phyloP scores from a whole-genome alignment of 495 filamentous ascomycete species.

The Opeltia flavorubescens region DNA sequence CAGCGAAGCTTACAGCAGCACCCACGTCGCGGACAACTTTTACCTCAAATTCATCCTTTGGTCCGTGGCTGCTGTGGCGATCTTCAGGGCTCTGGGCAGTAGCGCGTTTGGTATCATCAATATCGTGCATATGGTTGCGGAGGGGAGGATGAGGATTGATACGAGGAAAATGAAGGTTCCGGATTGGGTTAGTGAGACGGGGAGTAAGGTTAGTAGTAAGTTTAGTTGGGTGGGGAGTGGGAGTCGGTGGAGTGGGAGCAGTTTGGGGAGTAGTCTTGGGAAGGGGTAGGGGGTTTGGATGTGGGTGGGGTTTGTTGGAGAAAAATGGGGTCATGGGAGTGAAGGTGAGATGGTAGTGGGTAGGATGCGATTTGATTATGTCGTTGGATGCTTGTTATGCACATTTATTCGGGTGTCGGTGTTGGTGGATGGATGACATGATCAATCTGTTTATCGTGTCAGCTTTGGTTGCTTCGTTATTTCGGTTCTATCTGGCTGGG shows the following conservation, averaged over 20 bases:
- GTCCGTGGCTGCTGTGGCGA: constrained; percentile 72
- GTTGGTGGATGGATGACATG: too few relatives aligned
- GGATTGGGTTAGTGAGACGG: constrained; percentile 21
- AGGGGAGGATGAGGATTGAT: constrained; percentile 60
- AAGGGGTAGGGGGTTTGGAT: constrained; percentile 9
- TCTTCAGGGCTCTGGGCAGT: constrained; percentile 72
- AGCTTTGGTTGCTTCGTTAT: too few relatives aligned
- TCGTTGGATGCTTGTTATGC: too few relatives aligned
- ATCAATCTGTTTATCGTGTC: too few relatives aligned
- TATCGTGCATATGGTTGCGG: constrained; percentile 67
- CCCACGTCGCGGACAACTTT: constrained; percentile 61
- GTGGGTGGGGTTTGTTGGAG: too few relatives aligned
- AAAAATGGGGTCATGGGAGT: too few relatives aligned
- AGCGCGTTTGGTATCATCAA: constrained; percentile 71
- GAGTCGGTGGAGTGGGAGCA: constrained; percentile 10
- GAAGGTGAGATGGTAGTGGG: too few relatives aligned
- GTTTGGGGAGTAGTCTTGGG: constrained; percentile 20
- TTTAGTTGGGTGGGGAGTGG: constrained; percentile 17
- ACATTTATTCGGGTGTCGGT: too few relatives aligned
- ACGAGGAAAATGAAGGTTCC: constrained; percentile 19
- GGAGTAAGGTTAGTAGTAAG: constrained; percentile 18
- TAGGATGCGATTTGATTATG: too few relatives aligned
- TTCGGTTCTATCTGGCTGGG: too few relatives aligned
- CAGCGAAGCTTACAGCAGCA: constrained; percentile 64
- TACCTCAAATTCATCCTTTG: constrained; percentile 91